Evolutionary conservation across 495 filamentous ascomycete species (phyloP).

Genomic region (Amorphotheca resinae): DNA sequence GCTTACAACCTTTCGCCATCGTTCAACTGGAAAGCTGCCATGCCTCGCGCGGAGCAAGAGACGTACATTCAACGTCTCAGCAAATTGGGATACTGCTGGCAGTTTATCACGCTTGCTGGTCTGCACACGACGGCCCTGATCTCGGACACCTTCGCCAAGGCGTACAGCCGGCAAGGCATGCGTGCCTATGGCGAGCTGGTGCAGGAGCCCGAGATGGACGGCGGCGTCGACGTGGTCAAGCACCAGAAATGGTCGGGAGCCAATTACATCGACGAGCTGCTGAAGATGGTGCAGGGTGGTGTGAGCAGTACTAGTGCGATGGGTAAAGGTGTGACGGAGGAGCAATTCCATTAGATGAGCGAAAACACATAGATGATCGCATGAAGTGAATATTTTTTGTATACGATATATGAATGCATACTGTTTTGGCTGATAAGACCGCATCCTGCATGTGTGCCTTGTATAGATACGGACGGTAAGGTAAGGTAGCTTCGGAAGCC

Average conservation of each 20-base stretch:
- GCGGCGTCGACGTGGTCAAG: constrained; percentile 82
- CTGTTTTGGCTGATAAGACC: too few species aligned
- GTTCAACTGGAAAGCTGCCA: constrained; percentile 99
- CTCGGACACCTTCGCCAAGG: constrained; percentile 73
- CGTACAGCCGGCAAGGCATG: constrained; percentile 76
- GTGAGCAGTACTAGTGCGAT: constrained; percentile 86
- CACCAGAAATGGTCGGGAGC: constrained; percentile 99
- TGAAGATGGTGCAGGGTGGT: constrained; percentile 96
- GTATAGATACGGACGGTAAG: too few species aligned
- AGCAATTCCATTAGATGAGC: constrained; percentile 60
- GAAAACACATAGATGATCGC: too few species aligned
- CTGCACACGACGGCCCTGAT: constrained; percentile 92
- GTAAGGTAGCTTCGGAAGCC: too few species aligned
- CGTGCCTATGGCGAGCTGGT: constrained; percentile 92
- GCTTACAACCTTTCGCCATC: constrained; percentile 96
- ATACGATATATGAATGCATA: too few species aligned
- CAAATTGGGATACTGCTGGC: constrained; percentile 90
- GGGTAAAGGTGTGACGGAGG: constrained; percentile 96
- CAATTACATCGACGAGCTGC: constrained; percentile 81
- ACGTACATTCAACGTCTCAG: constrained; percentile 91
- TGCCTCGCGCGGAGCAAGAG: constrained; percentile 85
- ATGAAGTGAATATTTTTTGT: too few species aligned
- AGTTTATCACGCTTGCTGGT: constrained; percentile 98
- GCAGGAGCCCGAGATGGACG: constrained; percentile 93
- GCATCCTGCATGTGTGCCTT: too few species aligned